Evolutionary conservation across 305 asterid species (phyloP), one percentile per base, ranked within the genome.

Genomic region (Fraxinus greggii): DNA sequence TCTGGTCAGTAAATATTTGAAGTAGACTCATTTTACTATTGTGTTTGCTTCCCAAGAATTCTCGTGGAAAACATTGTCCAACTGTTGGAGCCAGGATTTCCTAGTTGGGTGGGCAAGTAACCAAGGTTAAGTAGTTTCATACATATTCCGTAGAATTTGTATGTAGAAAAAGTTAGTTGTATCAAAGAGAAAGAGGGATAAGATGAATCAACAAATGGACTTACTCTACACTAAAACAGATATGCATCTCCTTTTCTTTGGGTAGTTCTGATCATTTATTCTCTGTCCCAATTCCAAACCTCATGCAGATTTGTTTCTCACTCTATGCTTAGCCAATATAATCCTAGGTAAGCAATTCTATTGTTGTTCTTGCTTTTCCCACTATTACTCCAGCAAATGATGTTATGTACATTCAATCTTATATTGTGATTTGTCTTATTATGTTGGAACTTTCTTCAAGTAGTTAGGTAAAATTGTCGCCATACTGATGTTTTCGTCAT

Each of bases 1-100:
- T 79, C 69, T n/a, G 82, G 54, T 83, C 36, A 6, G 70, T 23
- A 15, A 36, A 51, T 54, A 56, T 69, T 70, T 23, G 59, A 72
- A 29, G 74, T 77, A 63, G 75, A 70, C 48, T 54, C 28, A 29
- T 75, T 56, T 36, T 23, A 24, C 56, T 40, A 76, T 12, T 51
- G 24, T 72, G 59, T 81, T 84, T 78, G 38, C 40, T 40, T 9
- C 31, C 70, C 32, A 61, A 23, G 70, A 61, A 61, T 61, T 23
- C 1, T 28, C 4, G 9, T 23, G 35, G 51, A 26, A 48, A 48
- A 48, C 21, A 32, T 19, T 84, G 38, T 35, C 19, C 75, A 42
- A 36, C 56, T 8, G 26, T 80, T n/a, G 67, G 69, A 61, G 26
- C n/a, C 15, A n/a, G 48, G 83, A 65, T 35, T 10, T 72, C 69